A percentile compares a stretch with the other conserved stretches of the same genome.
Conservation (phyloP, 345 rosid species). For the Carallia pectinifolia region DNA sequence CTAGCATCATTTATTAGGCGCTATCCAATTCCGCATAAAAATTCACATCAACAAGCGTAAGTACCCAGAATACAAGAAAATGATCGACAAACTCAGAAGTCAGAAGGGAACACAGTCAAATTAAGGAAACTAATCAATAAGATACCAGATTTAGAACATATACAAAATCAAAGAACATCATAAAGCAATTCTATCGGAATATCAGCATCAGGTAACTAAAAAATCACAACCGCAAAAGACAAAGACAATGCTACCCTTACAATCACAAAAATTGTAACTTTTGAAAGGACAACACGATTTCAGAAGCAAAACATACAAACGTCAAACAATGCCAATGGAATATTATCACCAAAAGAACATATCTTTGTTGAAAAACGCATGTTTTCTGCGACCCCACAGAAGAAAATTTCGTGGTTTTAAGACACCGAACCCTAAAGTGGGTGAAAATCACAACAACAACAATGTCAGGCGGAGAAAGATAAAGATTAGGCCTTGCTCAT, state of each 20-base stretch:
- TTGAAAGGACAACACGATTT: constrained; percentile 6
- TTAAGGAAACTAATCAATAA: constrained; percentile 3
- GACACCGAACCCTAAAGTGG: constrained; percentile 7
- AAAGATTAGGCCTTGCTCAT: constrained; percentile 11
- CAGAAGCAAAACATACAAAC: constrained; percentile 7
- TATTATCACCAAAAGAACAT: not conserved
- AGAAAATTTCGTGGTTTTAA: not conserved
- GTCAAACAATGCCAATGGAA: no score
- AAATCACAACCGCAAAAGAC: not conserved
- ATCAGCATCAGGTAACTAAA: not conserved
- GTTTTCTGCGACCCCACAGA: not conserved
- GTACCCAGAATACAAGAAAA: not conserved
- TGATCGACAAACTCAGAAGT: not conserved
- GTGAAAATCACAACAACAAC: not conserved
- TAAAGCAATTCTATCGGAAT: not conserved
- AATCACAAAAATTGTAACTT: constrained; percentile 17
- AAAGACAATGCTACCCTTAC: constrained; percentile 2
- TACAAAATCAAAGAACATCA: no score
- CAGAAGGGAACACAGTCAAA: constrained; percentile 2
- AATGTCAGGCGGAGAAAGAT: constrained; percentile 12
- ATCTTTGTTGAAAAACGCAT: constrained; percentile 16
- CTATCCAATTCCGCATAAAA: not conserved
- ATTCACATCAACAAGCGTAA: no score
- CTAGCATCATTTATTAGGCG: not conserved
- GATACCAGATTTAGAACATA: not conserved